Conservation (phyloP, 192 early-diverging fungal genomes). For the Paraglomus brasilianum region DNA sequence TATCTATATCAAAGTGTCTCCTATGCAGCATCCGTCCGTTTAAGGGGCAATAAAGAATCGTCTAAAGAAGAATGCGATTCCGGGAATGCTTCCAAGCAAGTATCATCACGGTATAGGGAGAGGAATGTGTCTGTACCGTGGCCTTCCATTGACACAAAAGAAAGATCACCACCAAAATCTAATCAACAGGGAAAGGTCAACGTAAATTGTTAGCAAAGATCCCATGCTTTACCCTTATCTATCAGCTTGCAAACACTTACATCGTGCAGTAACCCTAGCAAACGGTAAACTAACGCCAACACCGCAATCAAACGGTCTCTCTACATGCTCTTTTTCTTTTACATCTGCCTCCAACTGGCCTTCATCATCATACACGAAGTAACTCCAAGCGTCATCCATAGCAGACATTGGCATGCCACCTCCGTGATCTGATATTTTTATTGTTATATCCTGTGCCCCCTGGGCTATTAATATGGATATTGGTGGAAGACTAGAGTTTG, state of each 20-base stretch:
- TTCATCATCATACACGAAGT: conserved; percentile 37
- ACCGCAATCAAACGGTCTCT: not conserved
- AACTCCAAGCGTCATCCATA: conserved; percentile 58
- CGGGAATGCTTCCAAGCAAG: conserved; percentile 41
- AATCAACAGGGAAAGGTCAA: conserved; percentile 33
- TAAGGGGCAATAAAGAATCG: too few species aligned
- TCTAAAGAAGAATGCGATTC: conserved; percentile 15
- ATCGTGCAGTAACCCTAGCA: too few species aligned
- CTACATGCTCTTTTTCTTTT: conserved; percentile 16
- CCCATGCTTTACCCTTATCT: conserved; percentile 32
- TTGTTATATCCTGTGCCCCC: conserved; percentile 62
- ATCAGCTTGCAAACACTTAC: conserved; percentile 24
- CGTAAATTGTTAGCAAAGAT: conserved; percentile 31
- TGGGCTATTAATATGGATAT: conserved; percentile 55
- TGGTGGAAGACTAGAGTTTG: conserved; percentile 39
- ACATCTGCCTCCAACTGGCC: conserved; percentile 25
- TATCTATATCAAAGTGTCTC: too few species aligned
- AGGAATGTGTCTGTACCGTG: conserved; percentile 63
- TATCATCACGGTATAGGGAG: conserved; percentile 39
- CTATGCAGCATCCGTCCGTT: too few species aligned
- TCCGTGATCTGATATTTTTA: conserved; percentile 64
- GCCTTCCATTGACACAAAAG: conserved; percentile 65
- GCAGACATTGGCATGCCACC: conserved; percentile 61
- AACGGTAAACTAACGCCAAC: too few species aligned
- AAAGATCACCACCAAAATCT: conserved; percentile 62